These are phyloP conservation scores for Tulasnella sp. DNA, from an alignment of 768 basidiomycete genomes.

Conservation along the genomic window DNA sequence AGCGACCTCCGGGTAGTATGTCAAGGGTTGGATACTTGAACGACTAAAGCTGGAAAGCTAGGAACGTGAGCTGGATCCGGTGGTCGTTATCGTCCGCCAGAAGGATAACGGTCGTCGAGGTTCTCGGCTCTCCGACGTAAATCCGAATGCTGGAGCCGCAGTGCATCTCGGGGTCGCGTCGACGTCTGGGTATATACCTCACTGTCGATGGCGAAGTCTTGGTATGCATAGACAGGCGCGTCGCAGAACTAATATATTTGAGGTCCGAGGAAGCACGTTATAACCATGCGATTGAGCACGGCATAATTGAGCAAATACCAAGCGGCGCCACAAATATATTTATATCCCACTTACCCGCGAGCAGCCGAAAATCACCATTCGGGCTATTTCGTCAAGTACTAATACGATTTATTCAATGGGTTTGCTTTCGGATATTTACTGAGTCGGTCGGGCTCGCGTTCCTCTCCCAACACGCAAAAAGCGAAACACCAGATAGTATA, in stretches of 20 bases:
- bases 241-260: no score
- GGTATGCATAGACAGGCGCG: not conserved
- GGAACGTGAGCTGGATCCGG: not conserved
- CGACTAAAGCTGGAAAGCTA: not conserved
- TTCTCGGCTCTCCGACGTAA: not conserved
- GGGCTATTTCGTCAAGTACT: no score
- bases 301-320: no score
- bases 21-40: not conserved
- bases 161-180: not conserved
- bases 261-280: not conserved
- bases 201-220: not conserved
- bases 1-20: not conserved
- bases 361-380: no score
- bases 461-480: not conserved
- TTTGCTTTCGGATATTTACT: no score
- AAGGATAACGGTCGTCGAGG: not conserved
- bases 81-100: not conserved
- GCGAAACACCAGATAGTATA: not conserved
- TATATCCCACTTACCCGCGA: no score
- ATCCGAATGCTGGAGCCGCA: not conserved
- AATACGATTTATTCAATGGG: no score
- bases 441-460: no score
- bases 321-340: no score
- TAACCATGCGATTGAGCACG: not conserved
- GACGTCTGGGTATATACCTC: not conserved